Conservation (phyloP, 2,329 filamentous ascomycete species). For the Intubia oerlemansii region DNA sequence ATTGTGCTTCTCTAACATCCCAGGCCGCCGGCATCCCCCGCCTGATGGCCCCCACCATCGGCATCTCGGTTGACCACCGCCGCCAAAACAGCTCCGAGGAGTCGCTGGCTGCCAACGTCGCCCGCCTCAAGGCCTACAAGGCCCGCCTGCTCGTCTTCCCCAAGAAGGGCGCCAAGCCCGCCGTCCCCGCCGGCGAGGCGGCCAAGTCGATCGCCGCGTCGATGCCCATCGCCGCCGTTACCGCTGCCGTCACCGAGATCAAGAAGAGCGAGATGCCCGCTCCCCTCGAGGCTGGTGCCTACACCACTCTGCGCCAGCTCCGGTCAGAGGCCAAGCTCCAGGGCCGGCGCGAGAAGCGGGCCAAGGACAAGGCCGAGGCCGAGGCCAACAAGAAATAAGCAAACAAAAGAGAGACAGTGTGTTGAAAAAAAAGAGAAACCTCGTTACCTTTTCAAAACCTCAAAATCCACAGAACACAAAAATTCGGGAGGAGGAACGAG, state of each 20-base stretch:
- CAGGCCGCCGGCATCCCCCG: slow-evolving; percentile 90
- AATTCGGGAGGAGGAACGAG: no score
- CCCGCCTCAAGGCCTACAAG: slow-evolving; percentile 95
- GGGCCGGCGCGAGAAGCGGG: slow-evolving; percentile 84
- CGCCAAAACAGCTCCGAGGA: slow-evolving; percentile 96
- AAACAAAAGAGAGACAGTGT: no score
- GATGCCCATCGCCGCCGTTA: slow-evolving; percentile 53
- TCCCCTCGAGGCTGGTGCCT: slow-evolving; percentile 59
- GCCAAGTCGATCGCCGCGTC: slow-evolving; percentile 30
- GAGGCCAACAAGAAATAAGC: slow-evolving; percentile 63
- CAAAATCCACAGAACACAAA: no score
- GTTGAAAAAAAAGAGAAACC: no score
- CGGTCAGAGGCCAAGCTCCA: slow-evolving; percentile 64
- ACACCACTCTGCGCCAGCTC: slow-evolving; percentile 63
- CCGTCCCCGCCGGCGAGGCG: slow-evolving; percentile 65
- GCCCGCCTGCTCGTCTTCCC: slow-evolving; percentile 94
- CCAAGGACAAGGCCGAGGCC: slow-evolving; percentile 68
- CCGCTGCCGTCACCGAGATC: slow-evolving; percentile 49
- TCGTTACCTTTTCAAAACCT: no score
- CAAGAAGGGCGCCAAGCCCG: slow-evolving; percentile 84
- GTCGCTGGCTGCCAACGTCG: slow-evolving; percentile 83
- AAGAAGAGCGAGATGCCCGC: slow-evolving; percentile 63
- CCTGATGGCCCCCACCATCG: slow-evolving; percentile 86
- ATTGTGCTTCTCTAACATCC: slow-evolving; percentile 1
- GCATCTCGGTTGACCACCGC: slow-evolving; percentile 90